Evolutionary conservation across 1,284 basidiomycete genomes (phyloP).

Genomic region (Nidula niveotomentosa): DNA sequence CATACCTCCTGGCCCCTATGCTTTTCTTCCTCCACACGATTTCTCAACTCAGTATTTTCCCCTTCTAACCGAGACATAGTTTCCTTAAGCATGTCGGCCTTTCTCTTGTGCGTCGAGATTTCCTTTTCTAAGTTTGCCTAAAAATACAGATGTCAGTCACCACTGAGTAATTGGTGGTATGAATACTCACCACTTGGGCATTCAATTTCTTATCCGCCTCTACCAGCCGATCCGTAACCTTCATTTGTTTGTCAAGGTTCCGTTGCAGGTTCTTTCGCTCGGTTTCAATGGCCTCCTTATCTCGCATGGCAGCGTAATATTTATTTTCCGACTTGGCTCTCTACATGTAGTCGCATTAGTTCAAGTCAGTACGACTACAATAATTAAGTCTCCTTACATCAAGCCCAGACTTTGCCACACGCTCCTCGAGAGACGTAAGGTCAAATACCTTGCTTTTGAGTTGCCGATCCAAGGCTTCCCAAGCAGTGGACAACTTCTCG

Average conservation of each 20-base stretch:
- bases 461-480: constrained; percentile 85
- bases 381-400: constrained; percentile 50
- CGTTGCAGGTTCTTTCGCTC: constrained; percentile 70
- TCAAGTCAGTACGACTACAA: not conserved
- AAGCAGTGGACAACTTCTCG: constrained; percentile 84
- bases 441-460: constrained; percentile 87
- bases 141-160: constrained; percentile 5
- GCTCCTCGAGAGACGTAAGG: constrained; percentile 76
- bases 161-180: not conserved
- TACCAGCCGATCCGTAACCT: constrained; percentile 69
- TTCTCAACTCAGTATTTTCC: constrained; percentile 33
- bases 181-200: constrained; percentile 53
- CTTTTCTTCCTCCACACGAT: constrained; percentile 34
- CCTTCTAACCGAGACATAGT: constrained; percentile 39
- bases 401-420: constrained; percentile 56
- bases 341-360: constrained; percentile 15
- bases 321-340: constrained; percentile 94
- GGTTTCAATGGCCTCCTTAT: constrained; percentile 80
- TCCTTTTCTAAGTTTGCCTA: constrained; percentile 54
- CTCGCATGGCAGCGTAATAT: constrained; percentile 89
- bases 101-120: constrained; percentile 33
- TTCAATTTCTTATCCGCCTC: constrained; percentile 65
- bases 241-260: constrained; percentile 74
- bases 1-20: constrained; percentile 30
- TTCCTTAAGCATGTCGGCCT: constrained; percentile 20